phyloP scores from a whole-genome alignment of 2,329 filamentous ascomycete species.

The Botrytis galanthina region DNA sequence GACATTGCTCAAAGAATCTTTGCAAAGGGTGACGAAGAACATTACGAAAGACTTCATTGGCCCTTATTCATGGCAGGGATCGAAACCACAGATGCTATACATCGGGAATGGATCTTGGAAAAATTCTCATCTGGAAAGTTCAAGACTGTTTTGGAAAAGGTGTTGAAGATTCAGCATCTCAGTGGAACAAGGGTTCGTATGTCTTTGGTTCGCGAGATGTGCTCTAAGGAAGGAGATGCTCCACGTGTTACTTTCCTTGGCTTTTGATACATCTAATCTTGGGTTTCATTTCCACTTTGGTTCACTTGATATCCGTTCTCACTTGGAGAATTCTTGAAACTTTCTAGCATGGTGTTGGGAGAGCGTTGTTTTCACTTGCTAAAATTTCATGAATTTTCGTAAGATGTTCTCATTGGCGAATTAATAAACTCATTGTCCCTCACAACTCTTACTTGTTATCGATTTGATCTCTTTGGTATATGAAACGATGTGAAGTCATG shows the following conservation, averaged over 20 bases:
- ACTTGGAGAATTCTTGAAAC: background rate
- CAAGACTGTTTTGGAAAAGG: conserved; percentile 7
- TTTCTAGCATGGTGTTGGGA: background rate
- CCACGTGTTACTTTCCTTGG: conserved; percentile 17
- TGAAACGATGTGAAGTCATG: background rate
- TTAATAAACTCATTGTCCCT: background rate
- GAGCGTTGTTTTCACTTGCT: background rate
- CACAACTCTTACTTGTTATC: background rate
- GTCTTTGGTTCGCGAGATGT: conserved; percentile 17
- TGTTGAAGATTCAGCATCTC: conserved; percentile 10
- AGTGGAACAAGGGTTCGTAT: conserved; percentile 1
- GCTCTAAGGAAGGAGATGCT: conserved; percentile 11
- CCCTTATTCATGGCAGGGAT: conserved; percentile 25
- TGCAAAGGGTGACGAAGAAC: conserved; percentile 10
- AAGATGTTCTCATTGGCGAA: background rate
- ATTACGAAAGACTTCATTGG: conserved; percentile 20
- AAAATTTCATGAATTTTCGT: background rate
- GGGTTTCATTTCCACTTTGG: background rate
- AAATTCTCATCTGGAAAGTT: conserved; percentile 10
- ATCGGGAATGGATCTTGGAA: conserved; percentile 20
- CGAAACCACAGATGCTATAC: conserved; percentile 21
- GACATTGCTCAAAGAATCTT: conserved; percentile 12
- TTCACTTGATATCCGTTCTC: background rate
- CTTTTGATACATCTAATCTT: background rate
- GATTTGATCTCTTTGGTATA: background rate